Conservation (phyloP, 192 early-diverging fungal genomes). For the Gaertneriomyces sp. region DNA sequence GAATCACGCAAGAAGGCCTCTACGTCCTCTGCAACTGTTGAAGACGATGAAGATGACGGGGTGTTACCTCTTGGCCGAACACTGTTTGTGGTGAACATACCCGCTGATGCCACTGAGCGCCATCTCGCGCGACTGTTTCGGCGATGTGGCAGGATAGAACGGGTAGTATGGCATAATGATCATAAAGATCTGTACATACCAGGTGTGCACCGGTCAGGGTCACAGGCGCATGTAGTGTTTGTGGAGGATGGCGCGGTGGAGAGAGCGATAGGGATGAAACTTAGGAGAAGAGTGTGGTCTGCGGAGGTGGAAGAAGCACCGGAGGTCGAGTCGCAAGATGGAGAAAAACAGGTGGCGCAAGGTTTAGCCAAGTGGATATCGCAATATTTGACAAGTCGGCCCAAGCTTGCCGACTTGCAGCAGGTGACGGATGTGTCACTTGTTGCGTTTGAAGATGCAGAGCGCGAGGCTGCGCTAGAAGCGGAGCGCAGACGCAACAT, state of each 20-base stretch:
- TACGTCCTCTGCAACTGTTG: no score
- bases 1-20: constrained; percentile 11
- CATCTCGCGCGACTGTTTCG: constrained; percentile 45
- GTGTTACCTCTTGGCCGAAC: constrained; percentile 29
- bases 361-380: constrained; percentile 37
- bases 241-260: constrained; percentile 61
- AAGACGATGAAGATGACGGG: no score
- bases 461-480: constrained; percentile 65
- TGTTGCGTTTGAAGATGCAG: constrained; percentile 71
- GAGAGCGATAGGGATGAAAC: constrained; percentile 59
- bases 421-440: constrained; percentile 69
- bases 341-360: constrained; percentile 31
- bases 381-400: constrained; percentile 30
- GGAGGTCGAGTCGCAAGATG: constrained; percentile 35
- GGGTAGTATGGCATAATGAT: constrained; percentile 17
- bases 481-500: constrained; percentile 65
- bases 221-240: constrained; percentile 49
- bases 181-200: background rate
- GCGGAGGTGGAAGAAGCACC: constrained; percentile 36
- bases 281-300: constrained; percentile 58
- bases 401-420: constrained; percentile 50
- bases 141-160: constrained; percentile 41
- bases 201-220: constrained; percentile 17
- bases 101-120: constrained; percentile 32
- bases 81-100: constrained; percentile 41